phyloP scores from a whole-genome alignment of 345 rosid species.

The Salix exigua region DNA sequence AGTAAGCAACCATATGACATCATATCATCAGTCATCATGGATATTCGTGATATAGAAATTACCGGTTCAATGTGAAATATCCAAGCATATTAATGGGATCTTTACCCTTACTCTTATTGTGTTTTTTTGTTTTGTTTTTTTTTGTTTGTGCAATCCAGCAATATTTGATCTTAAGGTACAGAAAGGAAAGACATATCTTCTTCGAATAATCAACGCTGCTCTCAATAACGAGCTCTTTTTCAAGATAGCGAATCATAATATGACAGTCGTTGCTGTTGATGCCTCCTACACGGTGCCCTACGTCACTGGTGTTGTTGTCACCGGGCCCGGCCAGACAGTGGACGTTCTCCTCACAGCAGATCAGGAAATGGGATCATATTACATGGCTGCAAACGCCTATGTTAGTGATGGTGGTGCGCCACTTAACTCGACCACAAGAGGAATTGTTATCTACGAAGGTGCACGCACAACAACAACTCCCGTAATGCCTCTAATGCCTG shows the following conservation, averaged over 20 bases:
- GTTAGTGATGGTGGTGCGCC: constrained; percentile 31
- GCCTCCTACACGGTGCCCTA: constrained; percentile 67
- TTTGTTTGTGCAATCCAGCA: constrained; percentile 23
- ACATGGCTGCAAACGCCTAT: constrained; percentile 74
- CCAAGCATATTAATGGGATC: not conserved
- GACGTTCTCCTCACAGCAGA: constrained; percentile 63
- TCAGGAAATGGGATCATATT: constrained; percentile 57
- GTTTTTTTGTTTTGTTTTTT: not conserved
- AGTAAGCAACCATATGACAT: constrained; percentile 30
- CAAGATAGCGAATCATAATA: constrained; percentile 74
- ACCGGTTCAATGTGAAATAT: too few species aligned
- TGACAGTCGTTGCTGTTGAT: constrained; percentile 74
- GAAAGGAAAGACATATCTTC: constrained; percentile 63
- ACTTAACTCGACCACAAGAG: constrained; percentile 65
- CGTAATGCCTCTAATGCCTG: constrained; percentile 63
- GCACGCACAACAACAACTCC: constrained; percentile 23
- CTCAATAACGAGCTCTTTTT: constrained; percentile 73
- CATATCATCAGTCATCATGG: not conserved
- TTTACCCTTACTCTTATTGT: not conserved
- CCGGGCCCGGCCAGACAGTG: constrained; percentile 71
- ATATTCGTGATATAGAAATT: not conserved
- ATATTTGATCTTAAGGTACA: constrained; percentile 53
- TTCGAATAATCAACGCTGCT: constrained; percentile 89
- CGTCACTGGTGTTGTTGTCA: constrained; percentile 52
- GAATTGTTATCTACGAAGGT: constrained; percentile 44